Base-by-base conservation (phyloP, 2,329 filamentous ascomycete species). In the Fusarium domesticum region DNA sequence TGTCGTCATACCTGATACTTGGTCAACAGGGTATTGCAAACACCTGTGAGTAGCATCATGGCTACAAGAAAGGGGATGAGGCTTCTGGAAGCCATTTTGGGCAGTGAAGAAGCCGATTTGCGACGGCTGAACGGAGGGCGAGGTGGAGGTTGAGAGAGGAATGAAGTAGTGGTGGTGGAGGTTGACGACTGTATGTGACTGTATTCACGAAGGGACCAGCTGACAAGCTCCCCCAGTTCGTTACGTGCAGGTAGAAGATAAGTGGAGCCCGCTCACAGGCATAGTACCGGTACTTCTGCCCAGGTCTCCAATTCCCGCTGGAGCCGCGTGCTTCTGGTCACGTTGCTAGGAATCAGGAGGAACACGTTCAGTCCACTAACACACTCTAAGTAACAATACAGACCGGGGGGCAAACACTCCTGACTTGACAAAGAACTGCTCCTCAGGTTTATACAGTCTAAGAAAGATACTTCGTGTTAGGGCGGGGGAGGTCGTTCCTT, bases 11-110 rank as follows among this genome's bases (percentile, higher is more conserved):
- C 90, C 74, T 97, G 92, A 63, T 91, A 96, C 66, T 98, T 98
- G 58, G 92, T 96, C 61, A 98, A 77, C 50, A 98, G 81, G 2
- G 93, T 98, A 68, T 98, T 98, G 77, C 90, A 96, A 50, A 95
- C 90, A 51, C 92, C 92, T 18, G 92, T 96, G 64, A 96, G 72
- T 64, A 97, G 77, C 92, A 97, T 97, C 89, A 96, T 95, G 59
- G 78, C 85, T 68, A 97, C 89, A 52, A 97, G 77, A 63, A 96
- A 79, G 30, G 90, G 90, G 48, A 97, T 80, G 43, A 89, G 65
- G 30, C 80, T 80, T 65, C 80, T 81, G 55, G 79, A 76, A 57
- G 85, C 78, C 87, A 96, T 95, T 42, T 48, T 47, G 48, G 33
- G n/a, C 34, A 23, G 35, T 33, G 33, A 34, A 12, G 7, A 8